Conservation (phyloP, 2,329 filamentous ascomycete species). For the Alternaria incomplexa region DNA sequence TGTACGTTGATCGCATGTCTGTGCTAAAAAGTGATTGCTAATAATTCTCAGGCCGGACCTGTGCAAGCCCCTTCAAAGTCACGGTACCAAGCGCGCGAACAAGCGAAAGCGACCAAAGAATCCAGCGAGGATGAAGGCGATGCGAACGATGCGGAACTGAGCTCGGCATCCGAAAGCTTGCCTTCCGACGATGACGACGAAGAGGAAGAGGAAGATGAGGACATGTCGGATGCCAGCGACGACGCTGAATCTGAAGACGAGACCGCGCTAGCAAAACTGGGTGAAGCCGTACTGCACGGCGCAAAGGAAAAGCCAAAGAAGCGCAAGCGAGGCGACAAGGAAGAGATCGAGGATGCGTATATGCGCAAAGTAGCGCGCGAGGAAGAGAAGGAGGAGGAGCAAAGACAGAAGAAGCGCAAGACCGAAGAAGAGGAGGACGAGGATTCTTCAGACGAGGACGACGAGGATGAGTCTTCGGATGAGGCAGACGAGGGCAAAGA, state of each 20-base stretch:
- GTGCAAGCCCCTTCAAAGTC: slow-evolving; percentile 48
- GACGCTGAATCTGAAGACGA: slow-evolving; percentile 30
- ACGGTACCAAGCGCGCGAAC: slow-evolving; percentile 45
- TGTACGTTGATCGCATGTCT: slow-evolving; percentile 30
- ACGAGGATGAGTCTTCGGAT: slow-evolving; percentile 22
- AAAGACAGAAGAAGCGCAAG: slow-evolving; percentile 47
- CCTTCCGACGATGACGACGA: slow-evolving; percentile 23
- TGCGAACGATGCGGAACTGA: slow-evolving; percentile 35
- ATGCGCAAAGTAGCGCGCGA: slow-evolving; percentile 66
- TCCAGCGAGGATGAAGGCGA: slow-evolving; percentile 61
- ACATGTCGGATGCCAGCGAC: slow-evolving; percentile 32
- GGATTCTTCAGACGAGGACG: slow-evolving; percentile 3
- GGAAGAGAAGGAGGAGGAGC: slow-evolving; percentile 51
- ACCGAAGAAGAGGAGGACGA: slow-evolving; percentile 33
- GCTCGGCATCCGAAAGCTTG: slow-evolving; percentile 16
- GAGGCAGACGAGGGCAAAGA: slow-evolving; percentile 45
- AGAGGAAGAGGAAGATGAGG: slow-evolving; percentile 41
- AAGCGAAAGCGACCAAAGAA: slow-evolving; percentile 25
- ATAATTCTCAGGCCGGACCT: slow-evolving; percentile 40
- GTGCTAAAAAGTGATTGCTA: slow-evolving; percentile 9
- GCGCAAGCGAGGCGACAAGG: slow-evolving; percentile 62
- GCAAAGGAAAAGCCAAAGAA: slow-evolving; percentile 45
- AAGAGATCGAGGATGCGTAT: slow-evolving; percentile 74
- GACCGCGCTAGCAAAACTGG: slow-evolving; percentile 31
- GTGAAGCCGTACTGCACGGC: slow-evolving; percentile 33